These are phyloP conservation scores for Hanseniaspora occidentalis DNA, from an alignment of 805 yeast genomes.

Conservation along the genomic window DNA sequence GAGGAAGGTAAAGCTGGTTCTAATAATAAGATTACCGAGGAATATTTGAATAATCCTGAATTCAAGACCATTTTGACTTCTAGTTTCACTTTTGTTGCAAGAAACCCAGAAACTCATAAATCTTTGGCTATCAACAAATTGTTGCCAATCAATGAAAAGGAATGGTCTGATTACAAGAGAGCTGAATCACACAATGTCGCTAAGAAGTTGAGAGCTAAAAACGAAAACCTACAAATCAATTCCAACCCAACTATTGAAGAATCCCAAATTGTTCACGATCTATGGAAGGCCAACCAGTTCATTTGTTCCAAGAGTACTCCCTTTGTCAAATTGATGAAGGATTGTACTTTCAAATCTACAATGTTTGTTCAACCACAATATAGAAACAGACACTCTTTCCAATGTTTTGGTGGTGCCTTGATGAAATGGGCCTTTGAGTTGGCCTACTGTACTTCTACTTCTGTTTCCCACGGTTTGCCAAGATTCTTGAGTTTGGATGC, in stretches of 20 bases:
- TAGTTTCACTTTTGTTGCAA: constrained; percentile 88
- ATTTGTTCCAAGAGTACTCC: constrained; percentile 4
- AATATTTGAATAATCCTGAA: constrained; percentile 34
- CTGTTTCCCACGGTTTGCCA: constrained; percentile 75
- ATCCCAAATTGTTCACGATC: constrained; percentile 57
- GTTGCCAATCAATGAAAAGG: constrained; percentile 60
- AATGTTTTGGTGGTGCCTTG: constrained; percentile 91
- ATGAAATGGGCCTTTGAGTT: constrained; percentile 87
- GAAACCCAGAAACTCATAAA: constrained; percentile 86
- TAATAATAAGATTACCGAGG: constrained; percentile 43
- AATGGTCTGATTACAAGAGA: constrained; percentile 73
- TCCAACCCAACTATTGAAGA: constrained; percentile 72
- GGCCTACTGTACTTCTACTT: constrained; percentile 87
- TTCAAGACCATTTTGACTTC: constrained; percentile 75
- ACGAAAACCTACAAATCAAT: constrained; percentile 42
- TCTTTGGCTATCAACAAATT: constrained; percentile 77
- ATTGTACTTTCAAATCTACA: constrained; percentile 61
- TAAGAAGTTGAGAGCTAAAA: constrained; percentile 66
- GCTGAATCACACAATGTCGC: constrained; percentile 86
- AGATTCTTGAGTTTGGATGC: constrained; percentile 83
- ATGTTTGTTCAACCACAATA: constrained; percentile 94
- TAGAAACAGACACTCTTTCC: constrained; percentile 85
- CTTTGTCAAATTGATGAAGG: constrained; percentile 52
- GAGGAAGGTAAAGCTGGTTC: constrained; percentile 63
- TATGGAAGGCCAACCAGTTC: constrained; percentile 39